Base-by-base conservation (phyloP, 1,139 yeast species). In the Saccharomyces hybrid region DNA sequence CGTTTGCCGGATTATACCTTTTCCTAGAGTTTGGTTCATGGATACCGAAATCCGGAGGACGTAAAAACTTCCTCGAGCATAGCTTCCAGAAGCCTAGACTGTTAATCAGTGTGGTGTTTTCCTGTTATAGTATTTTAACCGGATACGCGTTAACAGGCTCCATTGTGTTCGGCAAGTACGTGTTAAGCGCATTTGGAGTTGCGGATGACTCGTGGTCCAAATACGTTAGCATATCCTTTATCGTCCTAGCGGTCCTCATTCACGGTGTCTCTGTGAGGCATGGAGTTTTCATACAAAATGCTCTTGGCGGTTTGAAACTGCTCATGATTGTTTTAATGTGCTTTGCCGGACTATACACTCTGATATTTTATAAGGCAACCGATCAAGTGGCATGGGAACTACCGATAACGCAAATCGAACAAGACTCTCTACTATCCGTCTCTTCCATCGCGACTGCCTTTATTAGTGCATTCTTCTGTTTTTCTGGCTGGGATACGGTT, bases 11-110 rank as follows among this genome's bases (percentile, higher is more conserved):
- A 0, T 67, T 86, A 14, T 83, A 77, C 62, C 78, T 85, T 31
- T 86, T 79, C 64, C 69, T 86, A 51, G 93, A 86, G 63, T 70
- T 85, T 58, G 91, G 91, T 0, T 79, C 86, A 5, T 75, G 84
- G 60, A 75, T 85, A 8, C 90, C 91, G 0, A 72, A 87, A 64
- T 81, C 84, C 60, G 93, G 95, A 2, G 95, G 93, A 0, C 78
- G 84, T 38, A 86, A 86, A 63, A 84, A 82, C 16, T 86, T 86
- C 59, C 69, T 86, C 58, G 91, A 85, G 64, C 80, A 78, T 58
- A 80, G 85, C 23, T 86, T 82, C 64, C 75, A 78, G 53, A 78
- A 71, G 57, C 93, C 91, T 0, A 74, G 72, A 53, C 73, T 82
- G 73, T 69, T 85, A 67, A 78, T 81, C 52, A 79, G 85, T 51